Evolutionary conservation across 1,284 basidiomycete species (phyloP).

Genomic region (Mycosarcoma mackinlayi): DNA sequence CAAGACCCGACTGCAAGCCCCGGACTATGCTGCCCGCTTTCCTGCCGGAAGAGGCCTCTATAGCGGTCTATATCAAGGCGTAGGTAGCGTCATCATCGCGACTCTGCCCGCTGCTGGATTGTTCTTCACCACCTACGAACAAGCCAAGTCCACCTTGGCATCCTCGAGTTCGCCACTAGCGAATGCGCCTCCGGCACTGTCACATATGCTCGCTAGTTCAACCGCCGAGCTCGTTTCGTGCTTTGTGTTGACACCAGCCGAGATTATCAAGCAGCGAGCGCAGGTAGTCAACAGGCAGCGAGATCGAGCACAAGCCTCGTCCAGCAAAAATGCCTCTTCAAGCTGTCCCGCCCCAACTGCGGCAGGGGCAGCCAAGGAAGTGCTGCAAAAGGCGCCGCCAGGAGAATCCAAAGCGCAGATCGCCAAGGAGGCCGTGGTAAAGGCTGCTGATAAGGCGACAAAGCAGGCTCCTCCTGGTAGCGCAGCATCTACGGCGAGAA

Average conservation of each 20-base stretch:
- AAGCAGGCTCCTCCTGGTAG: slow-evolving; percentile 37
- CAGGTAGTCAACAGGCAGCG: slow-evolving; percentile 56
- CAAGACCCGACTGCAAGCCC: slow-evolving; percentile 93
- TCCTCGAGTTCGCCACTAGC: slow-evolving; percentile 38
- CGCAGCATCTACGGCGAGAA: slow-evolving; percentile 37
- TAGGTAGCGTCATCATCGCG: slow-evolving; percentile 95
- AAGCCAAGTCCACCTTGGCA: slow-evolving; percentile 45
- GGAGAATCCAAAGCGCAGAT: slow-evolving; percentile 16
- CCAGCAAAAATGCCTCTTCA: not conserved
- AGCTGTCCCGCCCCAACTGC: slow-evolving; percentile 23
- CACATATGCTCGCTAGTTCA: slow-evolving; percentile 50
- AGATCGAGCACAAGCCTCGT: not conserved
- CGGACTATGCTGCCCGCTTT: slow-evolving; percentile 77
- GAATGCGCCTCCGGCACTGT: slow-evolving; percentile 36
- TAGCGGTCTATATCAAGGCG: slow-evolving; percentile 88
- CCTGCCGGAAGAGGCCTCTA: slow-evolving; percentile 82
- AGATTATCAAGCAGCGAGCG: slow-evolving; percentile 60
- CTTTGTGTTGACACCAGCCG: slow-evolving; percentile 57
- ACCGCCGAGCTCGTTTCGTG: slow-evolving; percentile 61
- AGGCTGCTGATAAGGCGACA: slow-evolving; percentile 35
- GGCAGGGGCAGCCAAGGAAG: slow-evolving; percentile 26
- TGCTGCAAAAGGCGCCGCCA: slow-evolving; percentile 10
- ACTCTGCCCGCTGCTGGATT: slow-evolving; percentile 81
- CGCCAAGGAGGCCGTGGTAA: slow-evolving; percentile 25
- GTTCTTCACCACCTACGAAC: slow-evolving; percentile 62